These are phyloP conservation scores for Mortierella sp. DNA, from an alignment of 371 early-diverging fungal species.

Conservation along the genomic window DNA sequence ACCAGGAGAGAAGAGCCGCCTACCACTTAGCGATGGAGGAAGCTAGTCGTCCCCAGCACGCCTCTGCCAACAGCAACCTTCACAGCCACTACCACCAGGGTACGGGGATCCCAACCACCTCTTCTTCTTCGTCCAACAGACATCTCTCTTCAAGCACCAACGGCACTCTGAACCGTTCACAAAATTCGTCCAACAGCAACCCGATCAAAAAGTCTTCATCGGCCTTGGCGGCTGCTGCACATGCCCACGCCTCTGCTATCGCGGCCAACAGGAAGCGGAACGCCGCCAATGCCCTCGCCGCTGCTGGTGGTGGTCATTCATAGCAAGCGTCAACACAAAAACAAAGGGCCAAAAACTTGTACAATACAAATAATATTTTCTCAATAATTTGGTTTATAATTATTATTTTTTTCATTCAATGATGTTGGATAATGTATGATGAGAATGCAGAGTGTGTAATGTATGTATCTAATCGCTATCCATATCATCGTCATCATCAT, in stretches of 20 bases:
- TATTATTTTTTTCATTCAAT: background rate
- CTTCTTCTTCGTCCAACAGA: background rate
- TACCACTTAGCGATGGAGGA: conserved; percentile 48
- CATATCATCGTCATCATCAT: conserved; percentile 51
- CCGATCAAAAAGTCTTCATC: conserved; percentile 18
- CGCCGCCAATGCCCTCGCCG: background rate
- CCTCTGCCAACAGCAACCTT: background rate
- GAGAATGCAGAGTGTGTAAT: background rate
- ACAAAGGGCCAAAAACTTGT: background rate
- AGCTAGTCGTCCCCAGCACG: conserved; percentile 20
- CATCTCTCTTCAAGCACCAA: background rate
- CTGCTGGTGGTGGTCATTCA: background rate
- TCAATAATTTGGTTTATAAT: background rate
- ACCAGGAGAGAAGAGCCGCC: conserved; percentile 31
- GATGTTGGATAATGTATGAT: background rate
- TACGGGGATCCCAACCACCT: background rate
- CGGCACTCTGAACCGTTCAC: conserved; percentile 2
- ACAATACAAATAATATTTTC: background rate
- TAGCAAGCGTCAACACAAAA: background rate
- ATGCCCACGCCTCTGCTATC: conserved; percentile 36
- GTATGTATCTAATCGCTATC: conserved; percentile 31
- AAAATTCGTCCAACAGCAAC: background rate
- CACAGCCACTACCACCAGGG: background rate
- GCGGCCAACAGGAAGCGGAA: conserved; percentile 41
- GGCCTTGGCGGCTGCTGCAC: conserved; percentile 28